Base-by-base conservation (phyloP, 2,329 filamentous ascomycete genomes). In the Fusarium graminum region DNA sequence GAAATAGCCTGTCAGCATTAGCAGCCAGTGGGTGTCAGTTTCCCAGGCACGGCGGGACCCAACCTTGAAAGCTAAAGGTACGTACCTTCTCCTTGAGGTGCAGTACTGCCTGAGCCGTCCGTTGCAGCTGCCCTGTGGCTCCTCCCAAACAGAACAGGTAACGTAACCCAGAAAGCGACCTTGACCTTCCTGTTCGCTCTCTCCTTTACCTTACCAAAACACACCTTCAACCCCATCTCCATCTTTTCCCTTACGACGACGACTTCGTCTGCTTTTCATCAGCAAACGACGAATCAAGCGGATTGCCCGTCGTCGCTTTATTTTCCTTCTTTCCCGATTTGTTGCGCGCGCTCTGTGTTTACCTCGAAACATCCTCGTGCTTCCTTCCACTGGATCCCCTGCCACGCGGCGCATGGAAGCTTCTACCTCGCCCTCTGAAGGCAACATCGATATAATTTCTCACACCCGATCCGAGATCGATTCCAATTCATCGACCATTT, bases 331-430 rank as follows among this genome's bases (percentile, higher is more conserved):
- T 63, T 45, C 62, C 63, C 63, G 57, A 64, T 40, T 70, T 54
- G 34, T 62, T 72, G 58, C 59, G 51, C 62, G 63, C 60, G 50
- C 58, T 36, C 43, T 53, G 30, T 55, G 44, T 69, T 62, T 64
- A 60, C 56, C 43, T 43, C 42, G 40, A 52, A 68, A 53, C 42
- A 22, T 22, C 22, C 19, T 61, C 45, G 51, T 53, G 45, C 47
- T 63, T 63, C 52, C 61, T 43, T 56, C 53, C 38, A 51, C 29
- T 32, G 11, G 29, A 19, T 46, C 50, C 53, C 52, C 64, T 76
- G 72, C 74, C 69, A 74, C 72, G 64, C 68, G 74, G 77, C 76
- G 76, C 76, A 78, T 78, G 76, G 77, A 76, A 79, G 76, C 77
- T 77, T 73, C 71, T 64, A 68, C 67, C 26, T 70, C 71, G 52